Conservation (phyloP, 768 basidiomycete genomes). For the Boletus subcaerulescens region DNA sequence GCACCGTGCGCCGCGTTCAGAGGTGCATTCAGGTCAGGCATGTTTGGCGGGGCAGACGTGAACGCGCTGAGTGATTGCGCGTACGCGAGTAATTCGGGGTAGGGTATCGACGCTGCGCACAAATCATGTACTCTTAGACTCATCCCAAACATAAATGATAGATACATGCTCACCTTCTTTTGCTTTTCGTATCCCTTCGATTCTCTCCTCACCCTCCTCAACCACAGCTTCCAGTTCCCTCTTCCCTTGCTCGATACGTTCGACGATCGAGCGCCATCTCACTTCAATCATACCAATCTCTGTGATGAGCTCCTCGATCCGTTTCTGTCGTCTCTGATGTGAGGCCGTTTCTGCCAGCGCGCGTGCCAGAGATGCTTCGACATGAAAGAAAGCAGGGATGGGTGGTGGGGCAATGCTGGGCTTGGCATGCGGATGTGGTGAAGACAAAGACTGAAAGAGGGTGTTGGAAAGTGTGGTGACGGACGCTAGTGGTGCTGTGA, state of each 20-base stretch:
- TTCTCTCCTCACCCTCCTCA: constrained; percentile 70
- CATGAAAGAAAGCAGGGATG: constrained; percentile 53
- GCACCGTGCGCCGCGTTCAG: constrained; percentile 48
- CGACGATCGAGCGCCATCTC: constrained; percentile 67
- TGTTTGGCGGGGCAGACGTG: constrained; percentile 85
- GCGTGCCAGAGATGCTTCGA: constrained; percentile 61
- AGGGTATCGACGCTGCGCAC: constrained; percentile 66
- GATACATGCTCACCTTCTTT: constrained; percentile 52
- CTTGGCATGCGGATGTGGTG: constrained; percentile 42
- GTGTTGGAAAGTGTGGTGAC: constrained; percentile 63
- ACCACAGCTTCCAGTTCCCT: constrained; percentile 67
- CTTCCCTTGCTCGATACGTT: constrained; percentile 62
- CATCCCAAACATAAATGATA: not conserved
- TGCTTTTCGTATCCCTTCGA: constrained; percentile 67
- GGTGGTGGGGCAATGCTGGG: constrained; percentile 42
- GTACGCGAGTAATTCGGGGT: constrained; percentile 79
- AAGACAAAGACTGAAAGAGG: constrained; percentile 72
- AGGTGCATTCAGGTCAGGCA: constrained; percentile 69
- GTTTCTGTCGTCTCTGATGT: constrained; percentile 75
- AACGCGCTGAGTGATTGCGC: constrained; percentile 83
- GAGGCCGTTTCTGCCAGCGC: constrained; percentile 63
- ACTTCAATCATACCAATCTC: constrained; percentile 69
- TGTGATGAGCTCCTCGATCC: constrained; percentile 65
- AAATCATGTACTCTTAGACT: not conserved
- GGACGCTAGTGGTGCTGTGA: constrained; percentile 60